Conservation (phyloP, 2,329 filamentous ascomycete genomes). For the Fusarium abutilonis region DNA sequence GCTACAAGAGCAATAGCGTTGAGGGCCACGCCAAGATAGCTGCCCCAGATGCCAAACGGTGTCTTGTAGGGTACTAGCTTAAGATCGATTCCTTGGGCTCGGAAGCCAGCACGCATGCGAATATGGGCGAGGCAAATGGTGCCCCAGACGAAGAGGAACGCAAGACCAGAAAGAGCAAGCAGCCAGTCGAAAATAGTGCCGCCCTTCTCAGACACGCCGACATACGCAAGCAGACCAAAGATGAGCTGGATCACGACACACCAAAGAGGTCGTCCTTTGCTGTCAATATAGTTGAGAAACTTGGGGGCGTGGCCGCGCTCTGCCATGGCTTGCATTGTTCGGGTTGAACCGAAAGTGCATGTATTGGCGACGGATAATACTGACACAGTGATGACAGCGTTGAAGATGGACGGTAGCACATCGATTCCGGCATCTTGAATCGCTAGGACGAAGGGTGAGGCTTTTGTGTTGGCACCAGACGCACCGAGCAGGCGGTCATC, state of each 20-base stretch:
- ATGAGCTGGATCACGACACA: conserved; percentile 74
- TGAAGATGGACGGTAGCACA: conserved; percentile 87
- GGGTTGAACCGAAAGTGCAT: conserved; percentile 88
- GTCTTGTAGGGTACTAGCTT: conserved; percentile 82
- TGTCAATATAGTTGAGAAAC: conserved; percentile 82
- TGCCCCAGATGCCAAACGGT: conserved; percentile 76
- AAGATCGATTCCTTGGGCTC: conserved; percentile 50
- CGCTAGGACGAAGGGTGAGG: conserved; percentile 93
- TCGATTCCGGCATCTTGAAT: conserved; percentile 85
- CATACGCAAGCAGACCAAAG: conserved; percentile 79
- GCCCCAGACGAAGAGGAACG: conserved; percentile 76
- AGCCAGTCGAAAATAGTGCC: conserved; percentile 82
- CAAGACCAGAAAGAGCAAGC: conserved; percentile 70
- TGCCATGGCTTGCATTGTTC: conserved; percentile 88
- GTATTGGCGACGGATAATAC: conserved; percentile 93
- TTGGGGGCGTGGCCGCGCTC: conserved; percentile 85
- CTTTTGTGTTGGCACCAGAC: conserved; percentile 70
- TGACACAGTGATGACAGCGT: conserved; percentile 93
- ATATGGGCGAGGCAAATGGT: conserved; percentile 88
- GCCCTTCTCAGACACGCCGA: conserved; percentile 71
- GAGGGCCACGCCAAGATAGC: too few relatives aligned
- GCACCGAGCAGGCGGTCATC: conserved; percentile 40
- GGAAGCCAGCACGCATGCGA: conserved; percentile 85
- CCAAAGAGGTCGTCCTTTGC: conserved; percentile 79
- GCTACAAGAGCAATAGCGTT: too few relatives aligned